These are phyloP conservation scores for Lojkania enalia DNA, from an alignment of 2,329 filamentous ascomycete genomes.

Conservation along the genomic window DNA sequence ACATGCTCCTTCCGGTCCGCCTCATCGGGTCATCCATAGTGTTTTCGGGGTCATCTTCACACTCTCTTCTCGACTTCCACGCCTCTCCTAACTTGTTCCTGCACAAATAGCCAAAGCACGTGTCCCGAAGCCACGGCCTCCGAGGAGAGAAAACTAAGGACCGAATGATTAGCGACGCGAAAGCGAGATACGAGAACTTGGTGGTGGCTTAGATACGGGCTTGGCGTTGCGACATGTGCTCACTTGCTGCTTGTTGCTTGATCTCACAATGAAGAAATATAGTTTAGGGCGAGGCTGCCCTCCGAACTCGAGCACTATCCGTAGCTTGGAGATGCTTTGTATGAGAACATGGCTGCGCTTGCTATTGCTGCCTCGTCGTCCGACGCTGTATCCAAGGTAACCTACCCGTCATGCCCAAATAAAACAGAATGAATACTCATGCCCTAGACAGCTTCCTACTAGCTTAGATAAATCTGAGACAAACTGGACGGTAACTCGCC, in stretches of 20 bases:
- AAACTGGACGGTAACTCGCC: background rate
- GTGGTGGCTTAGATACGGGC: slow-evolving; percentile 6
- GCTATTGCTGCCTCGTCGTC: background rate
- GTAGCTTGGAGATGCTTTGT: background rate
- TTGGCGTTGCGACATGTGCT: slow-evolving; percentile 1
- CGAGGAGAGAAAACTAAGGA: too few species aligned
- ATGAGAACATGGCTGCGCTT: background rate
- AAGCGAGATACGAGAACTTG: slow-evolving; percentile 3
- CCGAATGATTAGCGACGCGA: background rate
- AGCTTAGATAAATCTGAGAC: too few species aligned
- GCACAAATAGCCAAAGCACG: too few species aligned
- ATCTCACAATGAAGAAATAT: background rate
- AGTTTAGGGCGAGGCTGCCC: background rate
- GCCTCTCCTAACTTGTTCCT: too few species aligned
- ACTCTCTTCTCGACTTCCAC: too few species aligned
- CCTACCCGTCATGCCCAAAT: background rate
- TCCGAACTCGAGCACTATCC: background rate
- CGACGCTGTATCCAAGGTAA: background rate
- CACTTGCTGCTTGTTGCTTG: background rate
- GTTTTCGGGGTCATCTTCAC: too few species aligned
- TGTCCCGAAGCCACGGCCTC: too few species aligned
- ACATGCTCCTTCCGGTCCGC: too few species aligned
- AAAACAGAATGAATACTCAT: background rate
- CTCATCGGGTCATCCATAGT: too few species aligned
- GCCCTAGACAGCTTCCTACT: too few species aligned